Evolutionary conservation across 2,329 filamentous ascomycete species (phyloP).

Genomic region (Fusarium aywerte): DNA sequence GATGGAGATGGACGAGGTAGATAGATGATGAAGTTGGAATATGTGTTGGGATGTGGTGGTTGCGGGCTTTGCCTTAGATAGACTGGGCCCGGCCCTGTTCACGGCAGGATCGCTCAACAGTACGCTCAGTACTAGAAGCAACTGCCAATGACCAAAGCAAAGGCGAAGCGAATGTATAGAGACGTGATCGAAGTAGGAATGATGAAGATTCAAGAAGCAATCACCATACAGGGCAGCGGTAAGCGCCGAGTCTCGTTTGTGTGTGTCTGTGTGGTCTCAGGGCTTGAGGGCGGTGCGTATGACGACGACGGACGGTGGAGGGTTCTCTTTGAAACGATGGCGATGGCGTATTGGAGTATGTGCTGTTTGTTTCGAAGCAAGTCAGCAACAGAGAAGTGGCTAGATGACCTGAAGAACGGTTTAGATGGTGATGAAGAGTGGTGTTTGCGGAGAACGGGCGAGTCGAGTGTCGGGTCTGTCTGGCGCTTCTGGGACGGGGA

Average conservation of each 20-base stretch:
- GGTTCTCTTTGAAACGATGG: conserved; percentile 36
- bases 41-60: conserved; percentile 41
- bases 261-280: conserved; percentile 41
- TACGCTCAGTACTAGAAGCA: conserved; percentile 42
- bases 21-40: conserved; percentile 31
- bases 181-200: conserved; percentile 27
- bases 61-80: conserved; percentile 51
- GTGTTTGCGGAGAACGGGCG: conserved; percentile 23
- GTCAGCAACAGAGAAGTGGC: conserved; percentile 40
- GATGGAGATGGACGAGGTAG: conserved; percentile 38
- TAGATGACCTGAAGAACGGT: conserved; percentile 2
- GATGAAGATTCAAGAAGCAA: conserved; percentile 43
- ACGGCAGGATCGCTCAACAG: conserved; percentile 46
- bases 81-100: conserved; percentile 43
- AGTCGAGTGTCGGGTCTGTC: conserved; percentile 32
- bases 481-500: conserved; percentile 43
- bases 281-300: conserved; percentile 47
- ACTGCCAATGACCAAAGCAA: conserved; percentile 41
- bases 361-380: conserved; percentile 20
- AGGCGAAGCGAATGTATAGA: conserved; percentile 30
- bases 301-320: conserved; percentile 41
- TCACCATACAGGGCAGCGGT: conserved; percentile 49
- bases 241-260: conserved; percentile 48
- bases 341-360: conserved; percentile 17
- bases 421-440: conserved; percentile 25